Base-by-base conservation (phyloP, 2,329 filamentous ascomycete species). In the Neoascochyta sp. region DNA sequence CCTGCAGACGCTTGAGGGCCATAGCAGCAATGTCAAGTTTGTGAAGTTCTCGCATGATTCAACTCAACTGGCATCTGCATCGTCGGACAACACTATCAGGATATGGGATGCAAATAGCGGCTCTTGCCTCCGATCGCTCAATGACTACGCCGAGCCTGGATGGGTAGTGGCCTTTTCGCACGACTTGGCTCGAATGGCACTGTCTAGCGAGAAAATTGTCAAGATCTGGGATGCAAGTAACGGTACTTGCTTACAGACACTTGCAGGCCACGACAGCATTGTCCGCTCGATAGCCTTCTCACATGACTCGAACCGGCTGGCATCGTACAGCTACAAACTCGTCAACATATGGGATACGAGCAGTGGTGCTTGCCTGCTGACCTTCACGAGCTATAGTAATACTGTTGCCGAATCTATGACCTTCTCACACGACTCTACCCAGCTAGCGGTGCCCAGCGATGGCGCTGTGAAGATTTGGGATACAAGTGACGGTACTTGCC, bases 31-130 rank as follows among this genome's bases (percentile, higher is more conserved):
- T 6, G 44, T 53, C 23, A 29, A 0, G 3, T 41, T 34, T 1
- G 43, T 60, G 20, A 43, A 43, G 13, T 57, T 60, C 42, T 55
- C 50, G 9, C 36, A 32, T 16, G 36, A 45, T 26, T 42, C 33
- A 11, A 35, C 11, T 3, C 15, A 7, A 23, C 25, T 45, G 10
- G 30, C 37, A 6, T 32, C 33, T 26, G 36, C 16, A 7, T 37
- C 32, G 10, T 4, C 5, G 1, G 29, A 45, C 20, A 22, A 12
- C 10, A 13, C 36, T 4, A 12, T 37, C 14, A 33, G 17, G 16
- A 15, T 37, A 11, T 35, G 23, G 29, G 17, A 45, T 32, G 11
- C 29, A 40, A 26, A 36, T 24, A 45, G 26, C 41, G 21, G 23
- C 3, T 24, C 27, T n/a, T 35, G 27, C 17, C 9, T 30, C 10